Conservation (phyloP, 768 basidiomycete species). For the Suillus subaureus region DNA sequence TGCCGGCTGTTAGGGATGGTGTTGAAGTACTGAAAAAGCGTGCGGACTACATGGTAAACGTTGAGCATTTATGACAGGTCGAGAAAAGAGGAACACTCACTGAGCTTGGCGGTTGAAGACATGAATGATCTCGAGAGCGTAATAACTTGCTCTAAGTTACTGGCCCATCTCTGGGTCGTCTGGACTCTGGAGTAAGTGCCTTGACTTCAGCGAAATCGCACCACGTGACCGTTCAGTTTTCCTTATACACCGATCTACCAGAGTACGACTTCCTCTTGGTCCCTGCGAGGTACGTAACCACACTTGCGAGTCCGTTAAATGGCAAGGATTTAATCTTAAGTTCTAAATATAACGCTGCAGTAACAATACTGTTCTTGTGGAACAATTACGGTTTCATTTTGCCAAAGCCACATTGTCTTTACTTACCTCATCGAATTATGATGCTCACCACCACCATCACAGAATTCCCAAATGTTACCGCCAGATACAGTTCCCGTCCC, state of each 20-base stretch:
- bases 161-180: too few species aligned
- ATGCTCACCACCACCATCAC: not conserved
- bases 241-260: too few species aligned
- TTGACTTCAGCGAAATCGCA: too few species aligned
- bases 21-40: slow-evolving; percentile 73
- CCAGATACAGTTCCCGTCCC: not conserved
- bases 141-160: too few species aligned
- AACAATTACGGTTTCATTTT: not conserved
- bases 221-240: too few species aligned
- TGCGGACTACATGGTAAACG: slow-evolving; percentile 63
- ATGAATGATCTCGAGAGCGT: slow-evolving; percentile 63
- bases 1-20: slow-evolving; percentile 76
- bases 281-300: not conserved
- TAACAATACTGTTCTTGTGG: not conserved
- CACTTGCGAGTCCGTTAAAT: not conserved
- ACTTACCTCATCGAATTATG: not conserved
- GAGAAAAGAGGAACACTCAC: slow-evolving; percentile 38
- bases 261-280: not conserved
- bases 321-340: slow-evolving; percentile 1
- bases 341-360: not conserved
- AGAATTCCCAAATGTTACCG: not conserved
- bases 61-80: not conserved
- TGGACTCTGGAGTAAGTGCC: too few species aligned
- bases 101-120: slow-evolving; percentile 93
- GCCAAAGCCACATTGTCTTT: not conserved